Evolutionary conservation across 2,329 filamentous ascomycete species (phyloP).

Genomic region (Periconia digitata): DNA sequence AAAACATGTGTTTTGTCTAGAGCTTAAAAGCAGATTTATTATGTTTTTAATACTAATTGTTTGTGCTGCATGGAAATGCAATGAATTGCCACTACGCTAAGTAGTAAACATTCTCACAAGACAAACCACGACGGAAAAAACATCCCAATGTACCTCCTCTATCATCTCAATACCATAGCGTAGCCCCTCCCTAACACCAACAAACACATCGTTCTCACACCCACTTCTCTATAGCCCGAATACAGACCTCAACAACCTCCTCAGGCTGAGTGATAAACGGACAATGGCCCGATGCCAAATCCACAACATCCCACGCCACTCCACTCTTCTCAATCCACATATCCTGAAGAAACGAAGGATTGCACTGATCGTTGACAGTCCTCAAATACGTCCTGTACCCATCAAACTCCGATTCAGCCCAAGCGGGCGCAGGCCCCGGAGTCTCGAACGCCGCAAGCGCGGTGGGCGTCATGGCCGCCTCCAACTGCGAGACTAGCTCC

Average conservation of each 20-base stretch:
- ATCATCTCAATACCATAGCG: too few species aligned
- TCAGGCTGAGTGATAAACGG: constrained; percentile 13
- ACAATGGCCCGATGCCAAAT: constrained; percentile 12
- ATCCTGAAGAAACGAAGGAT: constrained; percentile 16
- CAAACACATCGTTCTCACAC: background rate
- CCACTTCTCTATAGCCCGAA: constrained; percentile 4
- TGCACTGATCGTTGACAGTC: constrained; percentile 13
- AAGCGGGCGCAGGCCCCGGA: constrained; percentile 10
- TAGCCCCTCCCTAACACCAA: too few species aligned
- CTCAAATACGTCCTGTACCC: constrained; percentile 12
- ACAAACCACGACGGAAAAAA: too few species aligned
- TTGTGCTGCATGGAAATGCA: too few species aligned
- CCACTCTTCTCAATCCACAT: constrained; percentile 13
- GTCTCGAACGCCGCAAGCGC: constrained; percentile 16
- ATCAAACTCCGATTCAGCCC: constrained; percentile 15
- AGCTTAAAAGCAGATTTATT: too few species aligned
- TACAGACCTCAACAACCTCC: background rate
- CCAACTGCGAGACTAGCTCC: background rate
- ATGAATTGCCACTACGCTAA: background rate
- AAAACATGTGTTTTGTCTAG: too few species aligned
- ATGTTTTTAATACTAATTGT: too few species aligned
- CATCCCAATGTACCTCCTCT: too few species aligned
- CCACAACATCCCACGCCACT: constrained; percentile 13
- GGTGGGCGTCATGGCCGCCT: constrained; percentile 15
- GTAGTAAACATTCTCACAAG: background rate